Evolutionary conservation across 805 yeast genomes (phyloP).

Genomic region (Ascoidea rubescens): DNA sequence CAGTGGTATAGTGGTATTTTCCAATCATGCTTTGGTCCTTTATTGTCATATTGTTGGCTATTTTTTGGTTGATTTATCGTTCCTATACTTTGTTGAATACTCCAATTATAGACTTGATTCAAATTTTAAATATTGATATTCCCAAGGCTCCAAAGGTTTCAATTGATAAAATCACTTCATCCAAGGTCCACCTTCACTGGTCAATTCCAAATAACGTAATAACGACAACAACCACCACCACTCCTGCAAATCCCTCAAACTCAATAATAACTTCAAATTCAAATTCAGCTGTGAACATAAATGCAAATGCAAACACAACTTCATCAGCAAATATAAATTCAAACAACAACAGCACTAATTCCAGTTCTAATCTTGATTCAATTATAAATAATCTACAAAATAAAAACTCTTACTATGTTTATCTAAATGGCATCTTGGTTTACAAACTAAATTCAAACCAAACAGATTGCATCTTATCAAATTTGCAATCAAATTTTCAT

Average conservation of each 20-base stretch:
- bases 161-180: not conserved
- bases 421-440: not conserved
- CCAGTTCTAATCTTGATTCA: not conserved
- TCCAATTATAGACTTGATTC: not conserved
- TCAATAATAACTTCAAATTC: not conserved
- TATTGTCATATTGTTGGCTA: not conserved
- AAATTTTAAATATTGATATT: not conserved
- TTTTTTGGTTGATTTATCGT: not conserved
- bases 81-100: not conserved
- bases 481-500: conserved; percentile 5
- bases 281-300: not conserved
- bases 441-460: conserved; percentile 4
- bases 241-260: not conserved
- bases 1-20: too few relatives aligned
- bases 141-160: not conserved
- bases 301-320: not conserved
- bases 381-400: not conserved
- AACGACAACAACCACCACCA: conserved; percentile 1
- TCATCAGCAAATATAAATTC: not conserved
- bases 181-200: not conserved
- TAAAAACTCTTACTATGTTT: not conserved
- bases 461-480: conserved; percentile 2
- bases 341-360: not conserved
- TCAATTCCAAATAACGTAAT: not conserved
- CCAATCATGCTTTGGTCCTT: not conserved